These are phyloP conservation scores for Aspergillus avenaceus DNA, from an alignment of 495 filamentous ascomycete genomes.

Conservation along the genomic window DNA sequence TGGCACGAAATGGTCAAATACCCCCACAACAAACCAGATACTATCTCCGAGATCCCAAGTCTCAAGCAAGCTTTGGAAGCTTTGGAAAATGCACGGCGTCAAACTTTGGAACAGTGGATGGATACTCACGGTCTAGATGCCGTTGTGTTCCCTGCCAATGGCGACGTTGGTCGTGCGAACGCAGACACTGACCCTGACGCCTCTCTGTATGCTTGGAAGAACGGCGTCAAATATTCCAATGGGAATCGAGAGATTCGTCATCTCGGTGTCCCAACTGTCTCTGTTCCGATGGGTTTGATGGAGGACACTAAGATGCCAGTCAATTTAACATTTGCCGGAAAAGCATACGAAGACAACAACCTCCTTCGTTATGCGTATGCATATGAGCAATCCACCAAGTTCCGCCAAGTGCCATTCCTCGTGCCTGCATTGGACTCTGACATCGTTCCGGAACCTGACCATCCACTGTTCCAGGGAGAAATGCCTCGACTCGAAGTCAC, in stretches of 20 bases:
- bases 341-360: conserved; percentile 28
- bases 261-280: conserved; percentile 32
- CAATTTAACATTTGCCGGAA: conserved; percentile 33
- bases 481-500: conserved; percentile 14
- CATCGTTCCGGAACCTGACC: conserved; percentile 3
- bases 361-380: conserved; percentile 30
- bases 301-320: conserved; percentile 32
- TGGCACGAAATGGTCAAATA: conserved; percentile 35
- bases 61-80: conserved; percentile 25
- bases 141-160: conserved; percentile 32
- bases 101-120: conserved; percentile 33
- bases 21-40: conserved; percentile 17
- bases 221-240: conserved; percentile 36
- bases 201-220: conserved; percentile 28
- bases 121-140: conserved; percentile 27
- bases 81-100: conserved; percentile 26
- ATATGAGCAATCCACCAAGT: conserved; percentile 25
- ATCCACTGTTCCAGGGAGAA: neutral
- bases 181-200: conserved; percentile 23
- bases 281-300: conserved; percentile 36
- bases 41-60: conserved; percentile 23
- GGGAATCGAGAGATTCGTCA: conserved; percentile 32
- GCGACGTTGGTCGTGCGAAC: conserved; percentile 27
- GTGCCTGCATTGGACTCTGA: conserved; percentile 27
- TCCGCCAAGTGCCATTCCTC: conserved; percentile 18